Base-by-base conservation (phyloP, 164 flowering plant species). In the Buxus sempervirens region DNA sequence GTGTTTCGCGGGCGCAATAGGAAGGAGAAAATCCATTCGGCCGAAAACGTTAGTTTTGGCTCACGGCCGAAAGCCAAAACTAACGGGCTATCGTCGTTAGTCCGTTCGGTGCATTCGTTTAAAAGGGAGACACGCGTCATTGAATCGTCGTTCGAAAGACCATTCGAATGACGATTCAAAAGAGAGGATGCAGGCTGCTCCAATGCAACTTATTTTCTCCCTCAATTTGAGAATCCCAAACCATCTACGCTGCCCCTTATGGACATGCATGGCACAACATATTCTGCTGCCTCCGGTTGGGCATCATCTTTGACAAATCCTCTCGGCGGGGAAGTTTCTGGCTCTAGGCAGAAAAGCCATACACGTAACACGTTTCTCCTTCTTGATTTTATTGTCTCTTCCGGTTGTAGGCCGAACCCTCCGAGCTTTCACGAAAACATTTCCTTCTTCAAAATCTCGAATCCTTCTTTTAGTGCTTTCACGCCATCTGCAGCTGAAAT, bases 351-450 rank as follows among this genome's bases (percentile, higher is more conserved):
- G 36, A 74, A 64, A 36, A 75, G 53, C 64, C 9, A 71, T n/a
- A 2, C 78, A 19, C 64, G 65, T 0, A 75, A 82, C 78, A 72
- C 77, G 82, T 71, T 79, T 48, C 69, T 84, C 13, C 64, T 83
- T 9, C 81, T 80, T 26, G 83, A 83, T 51, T 66, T 76, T n/a
- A n/a, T n/a, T n/a, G n/a, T n/a, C n/a, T n/a, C n/a, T n/a, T n/a
- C n/a, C n/a, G n/a, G n/a, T n/a, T 42, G 82, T 21, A 58, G 32
- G 60, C 41, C 69, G 22, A 20, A 68, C 9, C 15, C 68, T 51
- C 15, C 68, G 14, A 20, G 5, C 5, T 2, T 9, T 12, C 28
- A 12, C 7, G 63, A 54, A 2, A 22, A 55, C 3, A 5, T 25
- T 1, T 21, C 56, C 6, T 21, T 15, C 59, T 49, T 24, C 0